phyloP scores from a whole-genome alignment of 2,329 filamentous ascomycete species.

The Pyricularia pennisetigena region DNA sequence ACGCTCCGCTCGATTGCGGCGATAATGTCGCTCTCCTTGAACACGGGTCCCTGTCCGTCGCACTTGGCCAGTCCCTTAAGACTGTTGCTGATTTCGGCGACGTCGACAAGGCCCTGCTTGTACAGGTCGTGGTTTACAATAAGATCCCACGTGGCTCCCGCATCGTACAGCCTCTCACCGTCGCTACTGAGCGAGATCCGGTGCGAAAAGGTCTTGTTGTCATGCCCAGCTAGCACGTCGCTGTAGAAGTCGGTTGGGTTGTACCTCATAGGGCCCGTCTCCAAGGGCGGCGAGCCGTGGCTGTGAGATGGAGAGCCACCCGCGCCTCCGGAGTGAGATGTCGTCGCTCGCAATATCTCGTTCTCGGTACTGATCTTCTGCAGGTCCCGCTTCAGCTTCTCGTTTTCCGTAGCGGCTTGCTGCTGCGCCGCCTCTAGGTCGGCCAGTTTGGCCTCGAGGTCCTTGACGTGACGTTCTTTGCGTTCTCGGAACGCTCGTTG shows the following conservation, averaged over 20 bases:
- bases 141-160: constrained; percentile 78
- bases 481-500: constrained; percentile 94
- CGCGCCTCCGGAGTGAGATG: constrained; percentile 27
- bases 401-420: constrained; percentile 70
- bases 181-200: constrained; percentile 56
- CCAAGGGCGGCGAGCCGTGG: constrained; percentile 34
- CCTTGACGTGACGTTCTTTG: constrained; percentile 84
- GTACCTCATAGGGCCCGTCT: constrained; percentile 61
- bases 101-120: constrained; percentile 67
- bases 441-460: constrained; percentile 79
- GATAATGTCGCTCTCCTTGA: constrained; percentile 65
- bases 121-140: constrained; percentile 76
- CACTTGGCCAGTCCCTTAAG: constrained; percentile 69
- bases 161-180: constrained; percentile 62
- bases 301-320: constrained; percentile 25
- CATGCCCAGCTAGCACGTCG: constrained; percentile 49
- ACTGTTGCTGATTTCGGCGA: constrained; percentile 69
- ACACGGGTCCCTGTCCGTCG: constrained; percentile 82
- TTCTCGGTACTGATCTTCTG: constrained; percentile 84
- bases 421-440: constrained; percentile 65
- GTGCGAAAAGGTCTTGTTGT: constrained; percentile 55
- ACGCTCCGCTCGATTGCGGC: constrained; percentile 71
- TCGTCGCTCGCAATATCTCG: constrained; percentile 80
- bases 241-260: constrained; percentile 64
- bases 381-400: constrained; percentile 73